Evolutionary conservation across 805 yeast genomes (phyloP).

Genomic region (Candida golubevii): DNA sequence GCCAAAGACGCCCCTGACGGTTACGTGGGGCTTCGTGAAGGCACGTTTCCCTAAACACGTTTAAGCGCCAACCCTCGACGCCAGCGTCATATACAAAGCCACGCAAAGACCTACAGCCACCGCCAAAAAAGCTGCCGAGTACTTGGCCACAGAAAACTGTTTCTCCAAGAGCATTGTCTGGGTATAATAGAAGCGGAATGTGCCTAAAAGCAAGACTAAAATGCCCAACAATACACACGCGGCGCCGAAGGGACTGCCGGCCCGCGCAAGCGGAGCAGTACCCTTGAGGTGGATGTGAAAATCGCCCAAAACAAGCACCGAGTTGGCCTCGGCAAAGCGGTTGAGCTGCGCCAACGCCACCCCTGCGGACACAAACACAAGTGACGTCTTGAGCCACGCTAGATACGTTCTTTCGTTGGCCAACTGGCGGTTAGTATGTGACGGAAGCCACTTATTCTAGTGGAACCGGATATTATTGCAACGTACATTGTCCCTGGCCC

Average conservation of each 20-base stretch:
- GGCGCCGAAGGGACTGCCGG: conserved; percentile 9
- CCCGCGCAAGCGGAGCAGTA: not conserved
- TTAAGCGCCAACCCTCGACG: not conserved
- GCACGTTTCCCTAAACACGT: conserved; percentile 9
- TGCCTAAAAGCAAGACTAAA: conserved; percentile 7
- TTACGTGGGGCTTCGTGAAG: conserved; percentile 17
- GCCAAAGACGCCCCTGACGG: conserved; percentile 25
- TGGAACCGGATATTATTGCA: too few species aligned
- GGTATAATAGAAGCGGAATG: conserved; percentile 9
- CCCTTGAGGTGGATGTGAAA: conserved; percentile 1
- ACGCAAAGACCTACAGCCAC: conserved; percentile 1
- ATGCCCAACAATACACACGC: conserved; percentile 12
- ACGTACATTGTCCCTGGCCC: conserved; percentile 15
- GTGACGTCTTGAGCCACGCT: conserved; percentile 19
- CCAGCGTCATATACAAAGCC: conserved; percentile 5
- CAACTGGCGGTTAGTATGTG: conserved; percentile 11
- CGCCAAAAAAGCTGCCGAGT: conserved; percentile 2
- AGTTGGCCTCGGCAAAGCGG: conserved; percentile 6
- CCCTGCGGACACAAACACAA: conserved; percentile 14
- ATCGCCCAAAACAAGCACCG: conserved; percentile 2
- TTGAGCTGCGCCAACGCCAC: conserved; percentile 13
- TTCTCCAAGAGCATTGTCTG: conserved; percentile 7
- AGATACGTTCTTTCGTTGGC: conserved; percentile 19
- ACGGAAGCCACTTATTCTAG: too few species aligned
- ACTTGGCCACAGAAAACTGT: conserved; percentile 10